Base-by-base conservation (phyloP, 345 rosid species). In the Carallia brachiata region DNA sequence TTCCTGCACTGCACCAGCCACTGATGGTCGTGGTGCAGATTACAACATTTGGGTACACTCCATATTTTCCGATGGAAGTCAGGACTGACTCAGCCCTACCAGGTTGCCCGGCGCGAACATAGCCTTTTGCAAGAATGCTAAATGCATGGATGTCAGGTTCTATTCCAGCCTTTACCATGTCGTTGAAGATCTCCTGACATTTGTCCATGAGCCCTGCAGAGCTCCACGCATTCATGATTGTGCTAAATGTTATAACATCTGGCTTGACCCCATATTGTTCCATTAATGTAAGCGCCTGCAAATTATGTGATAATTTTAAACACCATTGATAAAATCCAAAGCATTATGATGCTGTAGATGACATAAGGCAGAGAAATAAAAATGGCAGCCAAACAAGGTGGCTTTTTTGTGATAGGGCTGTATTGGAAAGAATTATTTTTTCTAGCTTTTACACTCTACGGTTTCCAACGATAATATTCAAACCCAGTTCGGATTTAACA, bases 151-250 rank as follows among this genome's bases (percentile, higher is more conserved):
- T 77, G 36, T 93, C 97, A 0, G 97, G 98, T 39, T 87, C 90
- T 80, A 87, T 90, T 60, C 89, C 88, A 17, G 87, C 85, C 80
- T 82, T 84, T 62, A 80, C 77, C 98, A 88, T 89, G 75, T 93
- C 97, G 48, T 81, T 66, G 27, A 86, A 93, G 62, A 93, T 90
- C 71, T 93, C 94, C 73, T 80, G 83, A 73, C 97, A 93, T 74
- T 88, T 89, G 47, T 85, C 84, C 98, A 91, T 91, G 58, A 83
- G 79, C 74, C 97, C 98, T 8, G 87, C 78, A 4, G 95, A 87
- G 80, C 95, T 90, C 93, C 98, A 91, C 2, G 88, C 92, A 71
- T 94, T 87, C 96, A 94, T 91, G 80, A 94, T 81, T 4, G 93
- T 91, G 85, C 98, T 94, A 73, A 88, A 94, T 60, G 96, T 94